These are phyloP conservation scores for Phytophthora nicotianae DNA, from an alignment of 352 stramenopile genomes.

Conservation along the genomic window DNA sequence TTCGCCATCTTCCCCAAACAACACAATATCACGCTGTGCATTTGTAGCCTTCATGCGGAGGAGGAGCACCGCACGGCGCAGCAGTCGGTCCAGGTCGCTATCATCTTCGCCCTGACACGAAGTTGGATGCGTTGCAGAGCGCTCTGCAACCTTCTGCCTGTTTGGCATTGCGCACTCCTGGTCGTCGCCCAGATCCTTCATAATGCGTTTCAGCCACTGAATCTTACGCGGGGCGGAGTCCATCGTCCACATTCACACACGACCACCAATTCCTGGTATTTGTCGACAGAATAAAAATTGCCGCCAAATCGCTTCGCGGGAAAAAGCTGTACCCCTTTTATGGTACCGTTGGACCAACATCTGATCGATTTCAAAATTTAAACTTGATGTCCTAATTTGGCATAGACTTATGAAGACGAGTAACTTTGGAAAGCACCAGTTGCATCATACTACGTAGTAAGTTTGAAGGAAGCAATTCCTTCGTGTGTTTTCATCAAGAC, in stretches of 20 bases:
- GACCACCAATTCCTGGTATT: not conserved
- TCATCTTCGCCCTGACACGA: conserved; percentile 8
- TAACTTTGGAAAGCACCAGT: too few relatives aligned
- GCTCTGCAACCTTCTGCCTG: not conserved
- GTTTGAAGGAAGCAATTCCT: too few relatives aligned
- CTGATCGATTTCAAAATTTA: too few relatives aligned
- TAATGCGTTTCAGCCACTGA: conserved; percentile 20
- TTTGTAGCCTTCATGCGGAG: conserved; percentile 1
- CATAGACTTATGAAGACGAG: too few relatives aligned
- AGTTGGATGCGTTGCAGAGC: not conserved
- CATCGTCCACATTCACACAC: not conserved
- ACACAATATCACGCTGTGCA: not conserved
- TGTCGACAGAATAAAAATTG: conserved; percentile 2
- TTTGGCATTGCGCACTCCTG: not conserved
- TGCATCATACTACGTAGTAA: too few relatives aligned
- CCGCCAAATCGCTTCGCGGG: conserved; percentile 3
- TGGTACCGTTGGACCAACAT: too few relatives aligned
- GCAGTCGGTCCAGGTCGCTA: conserved; percentile 11
- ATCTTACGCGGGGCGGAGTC: conserved; percentile 4
- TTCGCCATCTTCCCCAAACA: not conserved
- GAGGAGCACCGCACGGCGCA: conserved; percentile 8
- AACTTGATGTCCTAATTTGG: too few relatives aligned
- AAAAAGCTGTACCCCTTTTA: not conserved
- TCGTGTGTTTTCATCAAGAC: too few relatives aligned
- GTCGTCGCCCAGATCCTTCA: conserved; percentile 11